Evolutionary conservation across 1,284 basidiomycete genomes (phyloP).

Genomic region (Microbotryum silenes-acaulis): DNA sequence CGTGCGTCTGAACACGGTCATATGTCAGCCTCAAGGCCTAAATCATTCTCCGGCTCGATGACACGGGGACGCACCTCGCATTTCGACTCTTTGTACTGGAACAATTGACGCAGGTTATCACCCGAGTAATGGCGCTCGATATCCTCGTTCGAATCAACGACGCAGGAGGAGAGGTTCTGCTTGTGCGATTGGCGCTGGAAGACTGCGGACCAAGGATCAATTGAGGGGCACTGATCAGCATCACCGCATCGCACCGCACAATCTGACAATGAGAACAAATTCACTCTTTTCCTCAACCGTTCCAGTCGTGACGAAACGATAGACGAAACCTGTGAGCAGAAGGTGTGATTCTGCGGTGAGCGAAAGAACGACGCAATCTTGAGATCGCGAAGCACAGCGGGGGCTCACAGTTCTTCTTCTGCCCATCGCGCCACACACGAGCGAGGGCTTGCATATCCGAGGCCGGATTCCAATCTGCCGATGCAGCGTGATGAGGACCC

Average conservation of each 20-base stretch:
- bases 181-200: constrained; percentile 61
- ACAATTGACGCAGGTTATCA: constrained; percentile 82
- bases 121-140: constrained; percentile 90
- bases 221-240: neutral
- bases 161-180: constrained; percentile 90
- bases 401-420: constrained; percentile 91
- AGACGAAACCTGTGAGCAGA: constrained; percentile 69
- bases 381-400: neutral
- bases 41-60: too few relatives aligned
- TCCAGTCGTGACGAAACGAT: constrained; percentile 94
- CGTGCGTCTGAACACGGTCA: constrained; percentile 65
- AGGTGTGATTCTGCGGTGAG: neutral
- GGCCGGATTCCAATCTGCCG: constrained; percentile 90
- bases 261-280: constrained; percentile 3
- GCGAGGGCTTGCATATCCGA: constrained; percentile 97
- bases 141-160: constrained; percentile 95
- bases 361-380: neutral
- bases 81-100: constrained; percentile 60
- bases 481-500: neutral
- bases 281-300: constrained; percentile 94
- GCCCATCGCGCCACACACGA: constrained; percentile 98
- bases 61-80: constrained; percentile 10
- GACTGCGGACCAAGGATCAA: constrained; percentile 6
- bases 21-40: too few relatives aligned
- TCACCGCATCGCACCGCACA: too few relatives aligned